These are phyloP conservation scores for Fonsecaea monophora DNA, from an alignment of 2,329 filamentous ascomycete species.

Conservation along the genomic window DNA sequence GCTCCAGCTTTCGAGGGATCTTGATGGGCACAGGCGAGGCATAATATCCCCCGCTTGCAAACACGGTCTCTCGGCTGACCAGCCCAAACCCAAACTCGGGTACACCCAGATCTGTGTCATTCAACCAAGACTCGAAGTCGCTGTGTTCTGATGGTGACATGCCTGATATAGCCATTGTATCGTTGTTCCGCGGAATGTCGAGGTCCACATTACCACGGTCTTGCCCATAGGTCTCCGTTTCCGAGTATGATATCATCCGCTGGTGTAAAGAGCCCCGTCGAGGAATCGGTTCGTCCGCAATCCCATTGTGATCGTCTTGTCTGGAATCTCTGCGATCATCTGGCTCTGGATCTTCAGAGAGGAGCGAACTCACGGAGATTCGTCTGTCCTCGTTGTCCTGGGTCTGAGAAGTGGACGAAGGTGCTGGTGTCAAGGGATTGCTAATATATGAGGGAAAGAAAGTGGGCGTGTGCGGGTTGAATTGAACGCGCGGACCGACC, in stretches of 20 bases:
- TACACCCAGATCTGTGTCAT: constrained; percentile 37
- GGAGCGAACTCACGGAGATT: constrained; percentile 70
- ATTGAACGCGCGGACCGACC: constrained; percentile 31
- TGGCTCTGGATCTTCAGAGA: constrained; percentile 59
- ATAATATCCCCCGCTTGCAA: constrained; percentile 72
- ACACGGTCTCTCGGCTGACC: constrained; percentile 59
- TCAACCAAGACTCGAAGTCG: constrained; percentile 41
- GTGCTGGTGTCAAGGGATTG: constrained; percentile 52
- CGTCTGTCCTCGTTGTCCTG: constrained; percentile 55
- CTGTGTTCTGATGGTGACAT: constrained; percentile 49
- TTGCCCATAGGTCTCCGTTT: constrained; percentile 65
- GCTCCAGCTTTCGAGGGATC: constrained; percentile 64
- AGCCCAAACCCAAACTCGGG: constrained; percentile 58
- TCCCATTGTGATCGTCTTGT: constrained; percentile 23
- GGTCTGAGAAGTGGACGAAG: constrained; percentile 44
- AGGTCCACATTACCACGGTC: constrained; percentile 73
- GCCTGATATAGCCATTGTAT: constrained; percentile 68
- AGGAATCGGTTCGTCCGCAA: constrained; percentile 28
- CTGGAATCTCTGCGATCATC: constrained; percentile 25
- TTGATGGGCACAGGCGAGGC: constrained; percentile 70
- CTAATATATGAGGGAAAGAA: constrained; percentile 41
- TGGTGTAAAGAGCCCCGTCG: constrained; percentile 40
- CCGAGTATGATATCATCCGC: constrained; percentile 40
- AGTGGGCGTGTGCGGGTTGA: constrained; percentile 37
- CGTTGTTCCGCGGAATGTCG: constrained; percentile 74